These are phyloP conservation scores for Neofusicoccum sp. DNA, from an alignment of 2,329 filamentous ascomycete genomes.

Conservation along the genomic window DNA sequence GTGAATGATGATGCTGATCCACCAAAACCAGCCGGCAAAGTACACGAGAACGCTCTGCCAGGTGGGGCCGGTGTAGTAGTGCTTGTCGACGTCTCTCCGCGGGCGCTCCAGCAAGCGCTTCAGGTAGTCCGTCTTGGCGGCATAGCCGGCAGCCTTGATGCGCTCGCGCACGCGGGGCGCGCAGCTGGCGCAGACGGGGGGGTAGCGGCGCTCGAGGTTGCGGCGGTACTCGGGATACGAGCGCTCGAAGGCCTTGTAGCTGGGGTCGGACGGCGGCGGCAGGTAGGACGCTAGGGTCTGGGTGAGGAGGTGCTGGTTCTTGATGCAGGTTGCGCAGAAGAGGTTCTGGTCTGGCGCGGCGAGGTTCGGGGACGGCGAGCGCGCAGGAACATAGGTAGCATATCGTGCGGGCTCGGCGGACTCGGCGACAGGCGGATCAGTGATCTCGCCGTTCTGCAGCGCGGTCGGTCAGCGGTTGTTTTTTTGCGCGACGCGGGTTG, in stretches of 20 bases:
- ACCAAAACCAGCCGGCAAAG: slow-evolving; percentile 44
- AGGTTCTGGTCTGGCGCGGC: slow-evolving; percentile 40
- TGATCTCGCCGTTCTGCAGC: slow-evolving; percentile 76
- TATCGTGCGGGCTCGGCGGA: slow-evolving; percentile 51
- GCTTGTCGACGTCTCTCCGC: slow-evolving; percentile 23
- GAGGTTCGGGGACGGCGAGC: slow-evolving; percentile 29
- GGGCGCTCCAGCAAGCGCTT: slow-evolving; percentile 69
- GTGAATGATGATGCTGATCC: slow-evolving; percentile 37
- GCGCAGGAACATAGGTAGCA: slow-evolving; percentile 44
- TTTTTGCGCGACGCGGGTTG: background rate
- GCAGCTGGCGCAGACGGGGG: slow-evolving; percentile 81
- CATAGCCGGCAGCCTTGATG: slow-evolving; percentile 71
- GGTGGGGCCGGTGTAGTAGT: slow-evolving; percentile 39
- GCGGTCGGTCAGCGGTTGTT: slow-evolving; percentile 24
- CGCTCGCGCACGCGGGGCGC: slow-evolving; percentile 69
- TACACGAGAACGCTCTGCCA: slow-evolving; percentile 43
- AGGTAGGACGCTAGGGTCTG: slow-evolving; percentile 78
- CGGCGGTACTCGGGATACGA: slow-evolving; percentile 68
- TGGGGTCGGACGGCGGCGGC: slow-evolving; percentile 62
- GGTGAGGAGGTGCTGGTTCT: slow-evolving; percentile 83
- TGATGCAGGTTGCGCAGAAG: slow-evolving; percentile 76
- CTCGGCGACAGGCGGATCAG: slow-evolving; percentile 72
- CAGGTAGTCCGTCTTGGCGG: slow-evolving; percentile 78
- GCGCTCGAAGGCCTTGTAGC: slow-evolving; percentile 66
- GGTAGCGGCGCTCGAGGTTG: slow-evolving; percentile 77